Evolutionary conservation across 2,329 filamentous ascomycete genomes (phyloP), one percentile per base, ranked within the genome.

Genomic region (Fusarium siculi): DNA sequence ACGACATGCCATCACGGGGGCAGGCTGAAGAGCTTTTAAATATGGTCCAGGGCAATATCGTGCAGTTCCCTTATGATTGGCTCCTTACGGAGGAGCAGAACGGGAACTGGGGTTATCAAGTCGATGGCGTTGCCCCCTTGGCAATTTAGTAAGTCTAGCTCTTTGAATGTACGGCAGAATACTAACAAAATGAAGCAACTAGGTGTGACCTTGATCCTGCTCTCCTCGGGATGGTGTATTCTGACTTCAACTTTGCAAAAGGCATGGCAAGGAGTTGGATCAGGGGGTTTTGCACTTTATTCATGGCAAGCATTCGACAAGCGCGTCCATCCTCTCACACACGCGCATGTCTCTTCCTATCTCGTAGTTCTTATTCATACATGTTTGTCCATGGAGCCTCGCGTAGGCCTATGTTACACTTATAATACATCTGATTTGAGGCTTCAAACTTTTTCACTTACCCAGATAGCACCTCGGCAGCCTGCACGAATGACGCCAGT

Each of bases 51-150:
- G 96, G 96, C 3, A 91, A 95, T 80, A 82, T 99, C 58, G 95
- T 99, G 32, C 85, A 94, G 72, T 99, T 97, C 86, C 96, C 96
- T 10, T 97, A 98, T 82, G 94, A 99, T 78, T 99, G 97, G 95
- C 89, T 97, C 60, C 89, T 93, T 76, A 93, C 92, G 63, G 96
- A 98, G 84, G 96, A 98, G 85, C 90, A 92, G 79, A 95, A 94
- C 74, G 94, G 95, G 63, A 97, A 98, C 80, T 99, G 96, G 96
- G 89, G 98, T 71, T 98, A 97, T 83, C 94, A 96, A 79, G 94
- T 98, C 63, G 96, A 99, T 82, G 93, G 97, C 82, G 92, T 99
- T 80, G 97, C 96, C 77, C 96, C 96, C 63, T 87, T 99, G 83
- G 95, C 98, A 84, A 98, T 99, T 79, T 99, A 99, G 93, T 94